Base-by-base conservation (phyloP, 2,329 filamentous ascomycete species). In the Cladophialophora carrionii region DNA sequence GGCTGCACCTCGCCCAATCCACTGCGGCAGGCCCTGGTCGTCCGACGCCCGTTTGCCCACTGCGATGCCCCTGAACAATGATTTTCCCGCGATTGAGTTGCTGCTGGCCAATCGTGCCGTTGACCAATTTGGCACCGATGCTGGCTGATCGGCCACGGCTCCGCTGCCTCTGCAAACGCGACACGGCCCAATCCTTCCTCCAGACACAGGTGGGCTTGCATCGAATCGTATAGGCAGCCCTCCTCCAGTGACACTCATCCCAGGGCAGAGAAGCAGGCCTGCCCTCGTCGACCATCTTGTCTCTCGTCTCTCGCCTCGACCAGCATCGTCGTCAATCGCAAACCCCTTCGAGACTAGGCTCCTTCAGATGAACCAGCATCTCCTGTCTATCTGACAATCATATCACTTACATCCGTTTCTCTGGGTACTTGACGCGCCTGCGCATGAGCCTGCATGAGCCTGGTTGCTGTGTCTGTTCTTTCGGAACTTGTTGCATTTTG, bases 51-150 rank as follows among this genome's bases (percentile, higher is more conserved):
- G 48, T 51, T 51, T 32, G 34, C 55, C 22, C 49, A 56, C 55
- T 48, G 41, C 51, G 37, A 62, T 64, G 63, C 66, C 66, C 66
- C 66, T 68, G 63, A 68, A 34, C 61, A 64, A 68, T 65, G 66
- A 65, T 63, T 62, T 64, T 64, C 63, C 63, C 59, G 53, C 52
- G 57, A 61, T 65, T 52, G 48, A 37, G 31, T 26, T 54, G 29
- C 17, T 63, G 17, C 17, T 17, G 53, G 22, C 66, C 66, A 68
- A 68, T 68, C 57, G 54, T 29, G 61, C 34, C 43, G 20, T 34
- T n/a, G 22, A 17, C 32, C 62, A 46, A 46, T 49, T 49, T 32
- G 61, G 63, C 60, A 52, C 57, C 60, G 55, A 55, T 49, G 46
- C 53, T 41, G 62, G 49, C 51, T 48, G 63, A 63, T 60, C 63